phyloP scores from a whole-genome alignment of 768 basidiomycete species.

The Russula sp. region DNA sequence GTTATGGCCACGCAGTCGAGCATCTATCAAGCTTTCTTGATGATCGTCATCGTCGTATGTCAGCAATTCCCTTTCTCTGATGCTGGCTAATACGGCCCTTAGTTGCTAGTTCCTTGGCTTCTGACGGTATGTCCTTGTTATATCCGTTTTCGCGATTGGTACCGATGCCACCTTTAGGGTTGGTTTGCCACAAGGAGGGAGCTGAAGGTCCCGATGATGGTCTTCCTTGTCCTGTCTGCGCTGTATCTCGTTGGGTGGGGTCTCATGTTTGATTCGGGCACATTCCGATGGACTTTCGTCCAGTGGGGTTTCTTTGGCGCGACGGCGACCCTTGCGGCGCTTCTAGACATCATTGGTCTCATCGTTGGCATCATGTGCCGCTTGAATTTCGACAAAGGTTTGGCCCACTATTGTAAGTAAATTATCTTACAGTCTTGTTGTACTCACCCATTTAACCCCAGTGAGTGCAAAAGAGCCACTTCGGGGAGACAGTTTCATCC shows the following conservation, averaged over 20 bases:
- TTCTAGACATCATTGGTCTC: slow-evolving; percentile 48
- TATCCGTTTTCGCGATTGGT: not conserved
- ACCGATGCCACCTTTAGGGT: slow-evolving; percentile 37
- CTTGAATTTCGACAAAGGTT: slow-evolving; percentile 71
- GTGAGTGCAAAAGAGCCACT: slow-evolving; percentile 51
- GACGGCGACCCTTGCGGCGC: slow-evolving; percentile 50
- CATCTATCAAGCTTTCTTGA: slow-evolving; percentile 49
- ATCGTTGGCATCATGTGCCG: slow-evolving; percentile 60
- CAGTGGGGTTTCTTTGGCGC: slow-evolving; percentile 70
- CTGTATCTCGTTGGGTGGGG: slow-evolving; percentile 64
- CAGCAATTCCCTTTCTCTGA: not conserved
- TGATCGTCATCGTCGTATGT: slow-evolving; percentile 54
- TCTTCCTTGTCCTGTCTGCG: slow-evolving; percentile 55
- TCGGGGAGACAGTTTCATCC: slow-evolving; percentile 36
- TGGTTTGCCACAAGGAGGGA: slow-evolving; percentile 74
- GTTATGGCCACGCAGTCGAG: slow-evolving; percentile 38
- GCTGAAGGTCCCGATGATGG: slow-evolving; percentile 45
- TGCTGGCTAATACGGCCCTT: slow-evolving; percentile 7
- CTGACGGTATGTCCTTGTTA: slow-evolving; percentile 36
- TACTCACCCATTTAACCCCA: slow-evolving; percentile 24
- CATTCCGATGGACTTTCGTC: slow-evolving; percentile 70
- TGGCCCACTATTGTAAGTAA: slow-evolving; percentile 55
- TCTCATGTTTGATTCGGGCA: slow-evolving; percentile 60
- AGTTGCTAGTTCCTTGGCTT: slow-evolving; percentile 69
- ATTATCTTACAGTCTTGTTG: slow-evolving; percentile 3